These are phyloP conservation scores for Sambucus nigra DNA, from an alignment of 129 eudicot genomes.

Conservation along the genomic window DNA sequence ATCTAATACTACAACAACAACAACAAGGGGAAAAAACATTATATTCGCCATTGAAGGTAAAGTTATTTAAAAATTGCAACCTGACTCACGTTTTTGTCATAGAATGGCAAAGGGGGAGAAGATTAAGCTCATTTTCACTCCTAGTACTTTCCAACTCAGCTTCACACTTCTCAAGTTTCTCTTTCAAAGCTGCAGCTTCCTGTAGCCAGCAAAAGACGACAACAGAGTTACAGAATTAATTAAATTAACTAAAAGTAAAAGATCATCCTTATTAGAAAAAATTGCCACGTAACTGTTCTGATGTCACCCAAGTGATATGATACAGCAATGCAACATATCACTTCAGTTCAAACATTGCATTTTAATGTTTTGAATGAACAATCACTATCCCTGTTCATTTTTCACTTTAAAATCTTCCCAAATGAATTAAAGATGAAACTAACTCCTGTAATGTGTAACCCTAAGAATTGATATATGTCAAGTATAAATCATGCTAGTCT, in stretches of 20 bases:
- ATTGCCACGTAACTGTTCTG: too few species aligned
- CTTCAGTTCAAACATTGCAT: neutral
- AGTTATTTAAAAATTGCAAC: neutral
- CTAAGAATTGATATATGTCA: neutral
- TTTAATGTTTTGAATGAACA: neutral
- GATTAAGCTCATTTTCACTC: slow-evolving; percentile 47
- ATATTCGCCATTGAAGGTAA: too few species aligned
- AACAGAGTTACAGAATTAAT: too few species aligned
- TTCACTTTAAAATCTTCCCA: neutral
- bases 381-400: neutral
- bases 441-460: neutral
- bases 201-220: slow-evolving; percentile 7
- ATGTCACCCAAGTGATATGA: too few species aligned
- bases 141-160: slow-evolving; percentile 50
- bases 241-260: too few species aligned
- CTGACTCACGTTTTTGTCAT: slow-evolving; percentile 28
- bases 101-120: slow-evolving; percentile 48
- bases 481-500: neutral
- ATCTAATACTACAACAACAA: slow-evolving; percentile 14
- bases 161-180: slow-evolving; percentile 50
- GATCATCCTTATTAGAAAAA: neutral
- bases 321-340: too few species aligned
- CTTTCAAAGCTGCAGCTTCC: slow-evolving; percentile 43
- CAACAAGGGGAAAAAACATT: neutral
- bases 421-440: neutral